Conservation (phyloP, 2,329 filamentous ascomycete species). For the Aspergillus amoenus region DNA sequence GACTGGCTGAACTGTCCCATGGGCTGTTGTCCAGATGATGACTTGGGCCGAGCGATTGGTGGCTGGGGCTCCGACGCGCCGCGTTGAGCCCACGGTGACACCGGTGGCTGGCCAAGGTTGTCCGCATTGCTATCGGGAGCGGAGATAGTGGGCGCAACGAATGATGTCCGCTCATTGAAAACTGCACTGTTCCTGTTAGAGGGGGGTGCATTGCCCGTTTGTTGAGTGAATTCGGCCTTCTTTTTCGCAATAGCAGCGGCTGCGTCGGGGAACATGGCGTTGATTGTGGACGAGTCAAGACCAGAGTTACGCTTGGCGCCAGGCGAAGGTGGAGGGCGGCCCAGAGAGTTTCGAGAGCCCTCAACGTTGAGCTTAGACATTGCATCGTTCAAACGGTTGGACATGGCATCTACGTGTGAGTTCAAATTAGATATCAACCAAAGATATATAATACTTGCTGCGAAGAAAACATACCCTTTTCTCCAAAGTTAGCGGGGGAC, state of each 20-base stretch:
- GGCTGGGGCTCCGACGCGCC: conserved; percentile 48
- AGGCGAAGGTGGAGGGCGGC: conserved; percentile 74
- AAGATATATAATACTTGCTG: no score
- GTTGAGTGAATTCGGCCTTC: conserved; percentile 95
- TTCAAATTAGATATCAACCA: conserved; percentile 14
- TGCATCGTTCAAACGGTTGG: conserved; percentile 88
- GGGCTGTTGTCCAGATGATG: conserved; percentile 68
- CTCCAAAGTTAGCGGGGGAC: conserved; percentile 87
- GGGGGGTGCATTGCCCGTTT: conserved; percentile 83
- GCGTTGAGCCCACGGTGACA: conserved; percentile 75
- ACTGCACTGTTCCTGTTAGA: conserved; percentile 91
- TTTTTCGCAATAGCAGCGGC: conserved; percentile 98
- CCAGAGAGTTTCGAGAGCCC: conserved; percentile 80
- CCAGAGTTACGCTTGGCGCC: conserved; percentile 87
- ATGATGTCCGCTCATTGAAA: conserved; percentile 72
- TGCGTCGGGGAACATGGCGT: conserved; percentile 98
- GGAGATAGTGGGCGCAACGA: conserved; percentile 73
- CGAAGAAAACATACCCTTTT: conserved; percentile 68
- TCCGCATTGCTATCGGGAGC: conserved; percentile 63
- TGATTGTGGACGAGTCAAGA: conserved; percentile 90
- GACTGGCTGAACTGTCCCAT: conserved; percentile 96
- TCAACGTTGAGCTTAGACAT: conserved; percentile 94
- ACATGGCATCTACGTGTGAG: conserved; percentile 77
- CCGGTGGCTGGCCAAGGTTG: conserved; percentile 62
- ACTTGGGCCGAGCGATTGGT: conserved; percentile 68